Conservation (phyloP, 2,329 filamentous ascomycete species). For the Trichoderma sp. region DNA sequence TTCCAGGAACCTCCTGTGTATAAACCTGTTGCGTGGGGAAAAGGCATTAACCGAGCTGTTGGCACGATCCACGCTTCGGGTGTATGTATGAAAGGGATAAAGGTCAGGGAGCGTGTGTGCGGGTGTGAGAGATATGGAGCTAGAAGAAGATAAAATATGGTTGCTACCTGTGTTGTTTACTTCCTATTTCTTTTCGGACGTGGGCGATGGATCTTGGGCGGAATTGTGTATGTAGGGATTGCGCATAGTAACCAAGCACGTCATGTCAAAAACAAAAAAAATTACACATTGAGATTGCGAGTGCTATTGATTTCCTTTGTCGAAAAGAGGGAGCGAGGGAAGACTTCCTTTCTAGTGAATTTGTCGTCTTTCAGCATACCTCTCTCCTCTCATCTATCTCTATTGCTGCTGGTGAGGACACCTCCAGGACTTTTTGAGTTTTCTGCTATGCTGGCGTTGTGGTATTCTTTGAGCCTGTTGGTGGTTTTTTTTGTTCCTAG, state of each 20-base stretch:
- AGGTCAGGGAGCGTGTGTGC: background rate
- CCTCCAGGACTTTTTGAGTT: background rate
- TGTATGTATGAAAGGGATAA: conserved; percentile 17
- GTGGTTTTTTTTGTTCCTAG: background rate
- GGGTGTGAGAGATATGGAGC: conserved; percentile 1
- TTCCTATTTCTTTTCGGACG: conserved; percentile 27
- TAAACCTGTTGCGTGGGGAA: conserved; percentile 14
- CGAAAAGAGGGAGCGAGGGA: background rate
- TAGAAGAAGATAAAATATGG: conserved; percentile 23
- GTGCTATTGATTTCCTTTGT: background rate
- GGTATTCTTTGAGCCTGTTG: background rate
- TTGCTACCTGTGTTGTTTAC: conserved; percentile 32
- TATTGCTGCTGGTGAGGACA: background rate
- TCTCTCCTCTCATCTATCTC: no score
- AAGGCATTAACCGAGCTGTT: conserved; percentile 5
- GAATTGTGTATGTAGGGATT: conserved; percentile 34
- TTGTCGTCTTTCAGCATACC: background rate
- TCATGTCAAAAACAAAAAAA: conserved; percentile 19
- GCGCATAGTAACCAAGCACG: conserved; percentile 31
- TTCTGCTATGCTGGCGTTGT: background rate
- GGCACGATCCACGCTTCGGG: conserved; percentile 1
- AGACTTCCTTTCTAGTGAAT: background rate
- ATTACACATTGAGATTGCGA: background rate
- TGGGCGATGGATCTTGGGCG: conserved; percentile 22
- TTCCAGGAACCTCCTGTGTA: conserved; percentile 14